A percentile compares a stretch with the other conserved stretches of the same genome.
These are phyloP conservation scores for Rhodotorula toruloides DNA, from an alignment of 768 basidiomycete genomes.

Conservation along the genomic window DNA sequence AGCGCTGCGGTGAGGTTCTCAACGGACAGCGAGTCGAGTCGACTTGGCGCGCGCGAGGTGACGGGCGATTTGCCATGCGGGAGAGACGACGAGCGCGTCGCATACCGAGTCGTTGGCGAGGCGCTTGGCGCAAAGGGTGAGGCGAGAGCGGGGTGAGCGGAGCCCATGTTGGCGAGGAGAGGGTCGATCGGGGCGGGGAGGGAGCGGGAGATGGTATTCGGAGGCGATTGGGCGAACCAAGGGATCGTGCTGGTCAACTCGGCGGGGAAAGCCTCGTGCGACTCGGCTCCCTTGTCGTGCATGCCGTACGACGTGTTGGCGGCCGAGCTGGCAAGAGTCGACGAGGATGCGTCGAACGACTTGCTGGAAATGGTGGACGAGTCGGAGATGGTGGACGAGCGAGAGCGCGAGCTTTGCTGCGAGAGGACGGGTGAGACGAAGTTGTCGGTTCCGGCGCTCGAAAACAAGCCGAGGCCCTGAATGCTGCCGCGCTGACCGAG, in stretches of 20 bases:
- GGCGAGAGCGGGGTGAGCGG: constrained; percentile 21
- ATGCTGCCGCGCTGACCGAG: constrained; percentile 5
- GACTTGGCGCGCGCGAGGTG: background rate
- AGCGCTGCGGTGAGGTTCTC: background rate
- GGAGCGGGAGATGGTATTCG: background rate
- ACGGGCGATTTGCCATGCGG: background rate
- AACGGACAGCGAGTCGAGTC: background rate
- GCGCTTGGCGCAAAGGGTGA: background rate
- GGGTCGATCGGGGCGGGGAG: background rate
- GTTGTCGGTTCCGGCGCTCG: background rate
- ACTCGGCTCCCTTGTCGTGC: constrained; percentile 1
- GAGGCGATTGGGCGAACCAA: constrained; percentile 2
- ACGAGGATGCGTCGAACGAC: constrained; percentile 20
- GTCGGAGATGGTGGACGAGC: constrained; percentile 10
- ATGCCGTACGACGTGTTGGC: constrained; percentile 9
- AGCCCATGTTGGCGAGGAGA: background rate
- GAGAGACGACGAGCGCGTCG: background rate
- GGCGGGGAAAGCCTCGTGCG: constrained; percentile 2
- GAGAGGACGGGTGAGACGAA: background rate
- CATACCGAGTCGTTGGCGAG: background rate
- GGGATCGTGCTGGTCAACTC: background rate
- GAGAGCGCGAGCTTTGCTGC: constrained; percentile 13
- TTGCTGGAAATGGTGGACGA: constrained; percentile 2
- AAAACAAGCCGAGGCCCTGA: constrained; percentile 23
- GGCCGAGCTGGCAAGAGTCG: constrained; percentile 24